Base-by-base conservation (phyloP, 2,329 filamentous ascomycete species). In the Capronia coronata region DNA sequence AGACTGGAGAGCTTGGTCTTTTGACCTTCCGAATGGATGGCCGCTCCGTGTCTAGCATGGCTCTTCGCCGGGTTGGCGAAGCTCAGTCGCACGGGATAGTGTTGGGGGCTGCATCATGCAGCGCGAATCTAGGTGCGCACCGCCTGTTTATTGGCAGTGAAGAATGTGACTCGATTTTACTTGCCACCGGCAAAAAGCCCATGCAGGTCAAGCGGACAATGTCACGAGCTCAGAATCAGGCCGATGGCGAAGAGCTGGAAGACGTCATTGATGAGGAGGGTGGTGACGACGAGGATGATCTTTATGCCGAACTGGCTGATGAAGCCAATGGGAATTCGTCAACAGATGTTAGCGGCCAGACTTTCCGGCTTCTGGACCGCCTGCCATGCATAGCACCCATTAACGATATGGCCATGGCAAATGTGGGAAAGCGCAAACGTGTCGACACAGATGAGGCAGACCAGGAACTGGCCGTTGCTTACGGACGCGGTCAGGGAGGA, bases 11-110 rank as follows among this genome's bases (percentile, higher is more conserved):
- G 16, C 73, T 95, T 41, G 81, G 81, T 8, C 76, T 93, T 18
- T 68, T 97, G 10, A 83, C 79, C 13, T 96, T 98, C 70, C 83
- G 82, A 47, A 79, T 96, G 53, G 90, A 96, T 64, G 93, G 94
- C 13, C 80, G 93, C 47, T 94, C 87, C 2, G 88, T 98, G 1
- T 94, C 90, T 21, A 89, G 88, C 1, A 75, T 98, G 53, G 80
- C 77, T n/a, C 70, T 98, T 46, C 81, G 79, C 55, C 68, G 79
- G 32, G 73, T 96, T 3, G 64, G 78, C 3, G 61, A 70, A 32
- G 80, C 86, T 46, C 74, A 77, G 19, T 84, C 86, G 8, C 84
- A 84, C 6, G 65, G 69, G 23, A 54, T 86, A 8, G 64, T 94
- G 50, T 76, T 76, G 42, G 75, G 77, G 35, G 71, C 76, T 18